Percentiles rank a stretch among this genome's conserved stretches.
These are phyloP conservation scores for Asterophora lycoperdoides DNA, from an alignment of 768 basidiomycete species.

Conservation along the genomic window DNA sequence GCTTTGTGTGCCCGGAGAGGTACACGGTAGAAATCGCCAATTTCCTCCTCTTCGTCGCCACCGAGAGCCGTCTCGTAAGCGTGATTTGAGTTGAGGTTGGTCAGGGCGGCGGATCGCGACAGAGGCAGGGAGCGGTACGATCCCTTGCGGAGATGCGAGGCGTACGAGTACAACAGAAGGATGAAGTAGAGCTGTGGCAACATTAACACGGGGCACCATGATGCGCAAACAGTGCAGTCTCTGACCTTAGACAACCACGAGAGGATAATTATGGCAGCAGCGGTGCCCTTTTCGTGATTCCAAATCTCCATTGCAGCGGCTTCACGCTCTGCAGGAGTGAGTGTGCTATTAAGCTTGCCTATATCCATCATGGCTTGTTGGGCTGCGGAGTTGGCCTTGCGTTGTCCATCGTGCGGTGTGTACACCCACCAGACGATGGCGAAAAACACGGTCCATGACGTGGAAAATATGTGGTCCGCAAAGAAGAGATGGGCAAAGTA, in stretches of 20 bases:
- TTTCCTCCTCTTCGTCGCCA: conserved; percentile 54
- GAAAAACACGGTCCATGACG: conserved; percentile 91
- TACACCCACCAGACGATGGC: conserved; percentile 87
- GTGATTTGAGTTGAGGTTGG: conserved; percentile 26
- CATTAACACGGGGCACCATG: conserved; percentile 1
- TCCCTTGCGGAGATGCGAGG: conserved; percentile 85
- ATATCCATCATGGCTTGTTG: conserved; percentile 80
- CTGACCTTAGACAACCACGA: conserved; percentile 90
- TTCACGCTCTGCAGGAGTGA: conserved; percentile 63
- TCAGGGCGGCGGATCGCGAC: conserved; percentile 37
- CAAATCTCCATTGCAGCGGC: conserved; percentile 79
- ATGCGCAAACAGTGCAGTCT: conserved; percentile 3
- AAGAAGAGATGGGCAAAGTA: conserved; percentile 92
- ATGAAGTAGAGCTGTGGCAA: conserved; percentile 83
- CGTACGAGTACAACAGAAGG: conserved; percentile 87
- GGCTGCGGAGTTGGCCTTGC: conserved; percentile 77
- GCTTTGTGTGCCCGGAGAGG: conserved; percentile 47
- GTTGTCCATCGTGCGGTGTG: conserved; percentile 86
- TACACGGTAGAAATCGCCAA: conserved; percentile 66
- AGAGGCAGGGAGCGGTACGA: conserved; percentile 81
- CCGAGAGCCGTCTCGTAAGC: conserved; percentile 37
- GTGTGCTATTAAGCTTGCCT: conserved; percentile 46
- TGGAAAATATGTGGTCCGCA: conserved; percentile 86
- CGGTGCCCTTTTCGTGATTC: conserved; percentile 84
- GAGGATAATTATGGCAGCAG: conserved; percentile 67